Conservation (phyloP, 768 basidiomycete genomes). For the Pleurotus salmoneostramineus region DNA sequence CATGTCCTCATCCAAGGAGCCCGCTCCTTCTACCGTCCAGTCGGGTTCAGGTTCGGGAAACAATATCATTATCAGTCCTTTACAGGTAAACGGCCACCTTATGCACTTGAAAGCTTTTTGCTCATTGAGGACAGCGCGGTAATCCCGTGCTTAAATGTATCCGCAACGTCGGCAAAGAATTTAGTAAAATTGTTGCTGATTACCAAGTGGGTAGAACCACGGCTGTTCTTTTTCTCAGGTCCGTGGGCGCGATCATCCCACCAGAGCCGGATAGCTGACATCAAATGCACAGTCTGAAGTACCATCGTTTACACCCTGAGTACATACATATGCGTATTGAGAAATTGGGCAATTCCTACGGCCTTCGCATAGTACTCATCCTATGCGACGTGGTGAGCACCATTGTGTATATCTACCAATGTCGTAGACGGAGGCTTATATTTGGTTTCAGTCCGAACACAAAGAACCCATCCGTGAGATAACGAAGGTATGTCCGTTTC, state of each 20-base stretch:
- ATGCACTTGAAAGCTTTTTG: slow-evolving; percentile 2
- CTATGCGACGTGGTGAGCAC: slow-evolving; percentile 85
- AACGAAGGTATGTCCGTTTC: slow-evolving; percentile 58
- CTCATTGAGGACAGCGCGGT: slow-evolving; percentile 50
- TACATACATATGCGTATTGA: slow-evolving; percentile 92
- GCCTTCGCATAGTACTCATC: slow-evolving; percentile 80
- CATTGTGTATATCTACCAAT: background rate
- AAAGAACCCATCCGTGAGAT: slow-evolving; percentile 89
- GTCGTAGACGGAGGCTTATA: background rate
- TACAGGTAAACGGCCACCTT: slow-evolving; percentile 37
- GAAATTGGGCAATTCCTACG: slow-evolving; percentile 77
- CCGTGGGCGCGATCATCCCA: slow-evolving; percentile 6
- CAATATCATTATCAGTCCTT: slow-evolving; percentile 58
- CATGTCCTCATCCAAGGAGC: background rate
- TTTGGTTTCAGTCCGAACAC: slow-evolving; percentile 68
- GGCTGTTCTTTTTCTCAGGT: slow-evolving; percentile 91
- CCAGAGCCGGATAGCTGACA: background rate
- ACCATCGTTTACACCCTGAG: slow-evolving; percentile 96
- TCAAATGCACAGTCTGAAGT: slow-evolving; percentile 60
- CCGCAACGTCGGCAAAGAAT: slow-evolving; percentile 88
- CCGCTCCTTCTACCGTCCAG: slow-evolving; percentile 35
- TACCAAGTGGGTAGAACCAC: slow-evolving; percentile 96
- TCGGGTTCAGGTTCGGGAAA: slow-evolving; percentile 64
- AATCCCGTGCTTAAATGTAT: slow-evolving; percentile 90
- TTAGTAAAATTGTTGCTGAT: slow-evolving; percentile 89